Percentiles rank a stretch among this genome's conserved stretches.
Evolutionary conservation across 164 flowering plant genomes (phyloP).

Genomic region (Nymphaea thermarum): DNA sequence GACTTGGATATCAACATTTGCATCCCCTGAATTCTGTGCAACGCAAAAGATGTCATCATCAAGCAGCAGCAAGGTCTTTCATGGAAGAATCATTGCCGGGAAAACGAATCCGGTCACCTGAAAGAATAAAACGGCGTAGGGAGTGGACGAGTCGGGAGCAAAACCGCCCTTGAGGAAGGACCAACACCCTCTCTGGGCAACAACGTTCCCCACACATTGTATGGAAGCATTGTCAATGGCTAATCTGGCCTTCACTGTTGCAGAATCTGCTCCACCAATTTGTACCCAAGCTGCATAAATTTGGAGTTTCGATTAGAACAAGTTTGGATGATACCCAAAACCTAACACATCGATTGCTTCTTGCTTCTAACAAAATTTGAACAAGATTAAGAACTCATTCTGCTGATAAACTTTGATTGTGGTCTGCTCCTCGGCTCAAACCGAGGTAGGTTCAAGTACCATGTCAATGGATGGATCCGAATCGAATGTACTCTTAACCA

Average conservation of each 20-base stretch:
- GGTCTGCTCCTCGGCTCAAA: too few relatives aligned
- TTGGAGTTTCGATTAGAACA: too few relatives aligned
- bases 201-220: slow-evolving; percentile 58
- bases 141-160: slow-evolving; percentile 33
- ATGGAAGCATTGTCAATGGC: slow-evolving; percentile 18
- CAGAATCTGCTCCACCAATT: slow-evolving; percentile 38
- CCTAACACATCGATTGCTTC: too few relatives aligned
- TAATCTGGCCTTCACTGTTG: slow-evolving; percentile 44
- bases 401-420: too few relatives aligned
- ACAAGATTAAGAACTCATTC: too few relatives aligned
- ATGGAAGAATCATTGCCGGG: too few relatives aligned
- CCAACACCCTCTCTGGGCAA: slow-evolving; percentile 71
- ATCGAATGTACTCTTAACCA: too few relatives aligned
- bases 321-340: too few relatives aligned
- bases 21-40: slow-evolving; percentile 29
- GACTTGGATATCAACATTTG: slow-evolving; percentile 24
- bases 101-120: slow-evolving; percentile 24
- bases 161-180: slow-evolving; percentile 97
- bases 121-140: slow-evolving; percentile 30
- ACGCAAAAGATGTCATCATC: not conserved
- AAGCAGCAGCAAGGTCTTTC: not conserved
- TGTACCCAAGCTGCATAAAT: slow-evolving; percentile 61
- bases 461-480: too few relatives aligned
- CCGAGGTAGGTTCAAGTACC: too few relatives aligned
- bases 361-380: too few relatives aligned